phyloP scores from a whole-genome alignment of 257 asterid species.

The Agastache rugosa region DNA sequence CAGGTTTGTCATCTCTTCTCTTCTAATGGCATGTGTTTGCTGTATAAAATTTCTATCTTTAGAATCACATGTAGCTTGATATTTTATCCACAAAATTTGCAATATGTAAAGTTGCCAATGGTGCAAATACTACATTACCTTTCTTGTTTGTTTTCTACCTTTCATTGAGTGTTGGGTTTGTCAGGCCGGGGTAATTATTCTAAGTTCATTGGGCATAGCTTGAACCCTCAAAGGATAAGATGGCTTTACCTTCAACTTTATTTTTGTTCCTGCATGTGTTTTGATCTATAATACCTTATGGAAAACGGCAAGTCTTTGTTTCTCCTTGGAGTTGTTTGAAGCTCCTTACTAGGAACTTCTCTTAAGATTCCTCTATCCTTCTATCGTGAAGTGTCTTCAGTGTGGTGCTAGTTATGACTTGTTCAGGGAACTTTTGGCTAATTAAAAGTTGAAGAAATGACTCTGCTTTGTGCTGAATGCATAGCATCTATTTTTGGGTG shows the following conservation, averaged over 20 bases:
- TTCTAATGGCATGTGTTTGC: conserved; percentile 6
- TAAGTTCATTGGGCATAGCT: neutral
- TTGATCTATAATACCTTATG: neutral
- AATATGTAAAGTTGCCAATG: neutral
- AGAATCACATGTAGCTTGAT: neutral
- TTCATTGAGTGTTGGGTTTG: neutral
- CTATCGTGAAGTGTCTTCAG: neutral
- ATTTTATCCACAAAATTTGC: neutral
- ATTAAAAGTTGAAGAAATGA: neutral
- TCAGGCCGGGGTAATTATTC: neutral
- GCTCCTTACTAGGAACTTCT: neutral
- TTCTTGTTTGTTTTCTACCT: neutral
- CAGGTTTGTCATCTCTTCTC: conserved; percentile 49
- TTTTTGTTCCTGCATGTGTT: neutral
- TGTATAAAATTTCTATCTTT: neutral
- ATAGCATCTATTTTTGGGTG: neutral
- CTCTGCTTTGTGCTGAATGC: neutral
- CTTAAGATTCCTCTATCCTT: neutral
- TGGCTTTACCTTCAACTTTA: neutral
- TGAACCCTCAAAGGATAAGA: neutral
- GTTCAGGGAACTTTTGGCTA: neutral
- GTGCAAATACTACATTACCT: neutral
- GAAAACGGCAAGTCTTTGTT: neutral
- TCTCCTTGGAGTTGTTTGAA: neutral
- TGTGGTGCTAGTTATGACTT: neutral